Evolutionary conservation across 2,329 filamentous ascomycete genomes (phyloP).

Genomic region (Cladosporium velox): DNA sequence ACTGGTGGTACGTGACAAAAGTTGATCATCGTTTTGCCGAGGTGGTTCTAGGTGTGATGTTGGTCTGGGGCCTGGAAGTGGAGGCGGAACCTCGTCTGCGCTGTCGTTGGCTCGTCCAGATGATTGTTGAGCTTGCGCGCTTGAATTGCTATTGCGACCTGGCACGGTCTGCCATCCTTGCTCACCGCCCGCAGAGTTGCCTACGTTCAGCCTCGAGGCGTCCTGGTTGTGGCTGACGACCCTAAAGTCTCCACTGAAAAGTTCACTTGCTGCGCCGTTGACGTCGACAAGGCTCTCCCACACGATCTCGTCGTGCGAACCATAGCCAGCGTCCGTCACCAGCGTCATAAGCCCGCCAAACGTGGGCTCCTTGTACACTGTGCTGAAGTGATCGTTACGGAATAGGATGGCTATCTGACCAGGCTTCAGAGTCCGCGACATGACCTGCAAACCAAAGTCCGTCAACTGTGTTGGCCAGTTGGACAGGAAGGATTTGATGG

Average conservation of each 20-base stretch:
- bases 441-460: constrained; percentile 72
- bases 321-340: constrained; percentile 91
- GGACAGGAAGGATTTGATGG: constrained; percentile 80
- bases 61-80: constrained; percentile 32
- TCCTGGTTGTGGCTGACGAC: constrained; percentile 66
- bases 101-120: constrained; percentile 10
- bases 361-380: constrained; percentile 82
- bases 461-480: constrained; percentile 86
- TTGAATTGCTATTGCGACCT: constrained; percentile 33
- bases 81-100: constrained; percentile 27
- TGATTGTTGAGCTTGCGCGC: constrained; percentile 22
- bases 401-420: constrained; percentile 89
- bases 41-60: constrained; percentile 17
- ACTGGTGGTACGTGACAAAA: constrained; percentile 40
- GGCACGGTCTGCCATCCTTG: constrained; percentile 61
- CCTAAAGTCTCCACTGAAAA: constrained; percentile 87
- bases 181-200: constrained; percentile 35
- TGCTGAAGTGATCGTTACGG: constrained; percentile 96
- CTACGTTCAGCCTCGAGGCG: constrained; percentile 30
- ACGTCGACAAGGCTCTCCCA: constrained; percentile 94
- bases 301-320: constrained; percentile 83
- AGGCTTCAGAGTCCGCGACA: constrained; percentile 69
- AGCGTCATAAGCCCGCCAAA: constrained; percentile 75
- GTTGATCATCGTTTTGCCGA: constrained; percentile 37
- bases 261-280: constrained; percentile 77